Conservation (phyloP, 495 filamentous ascomycete genomes). For the Neurospora sp. region DNA sequence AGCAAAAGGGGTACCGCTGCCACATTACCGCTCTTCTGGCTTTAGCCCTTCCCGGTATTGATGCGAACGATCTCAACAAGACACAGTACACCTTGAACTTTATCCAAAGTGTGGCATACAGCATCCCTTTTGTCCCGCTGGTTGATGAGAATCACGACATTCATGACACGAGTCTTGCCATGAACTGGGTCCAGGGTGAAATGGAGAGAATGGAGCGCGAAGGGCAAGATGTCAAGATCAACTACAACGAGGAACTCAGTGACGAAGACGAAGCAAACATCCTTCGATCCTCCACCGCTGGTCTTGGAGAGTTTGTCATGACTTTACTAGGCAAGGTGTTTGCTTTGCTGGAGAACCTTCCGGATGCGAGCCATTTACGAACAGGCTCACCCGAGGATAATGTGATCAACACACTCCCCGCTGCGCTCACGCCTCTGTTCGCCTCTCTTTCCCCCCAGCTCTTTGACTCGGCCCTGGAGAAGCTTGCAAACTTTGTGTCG, state of each 20-base stretch:
- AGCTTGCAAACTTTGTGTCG: conserved; percentile 85
- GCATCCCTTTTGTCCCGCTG: conserved; percentile 81
- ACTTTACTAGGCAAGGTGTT: conserved; percentile 90
- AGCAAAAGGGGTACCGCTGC: conserved; percentile 85
- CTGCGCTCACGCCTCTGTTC: conserved; percentile 83
- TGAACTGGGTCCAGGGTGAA: conserved; percentile 88
- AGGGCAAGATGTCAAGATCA: conserved; percentile 70
- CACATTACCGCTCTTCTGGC: conserved; percentile 89
- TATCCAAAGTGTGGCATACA: conserved; percentile 90
- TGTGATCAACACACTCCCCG: conserved; percentile 90
- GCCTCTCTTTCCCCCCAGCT: conserved; percentile 86
- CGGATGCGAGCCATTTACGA: conserved; percentile 75
- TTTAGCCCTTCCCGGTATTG: conserved; percentile 86
- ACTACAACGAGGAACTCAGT: conserved; percentile 72
- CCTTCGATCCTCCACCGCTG: conserved; percentile 89
- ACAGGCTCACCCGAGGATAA: conserved; percentile 93
- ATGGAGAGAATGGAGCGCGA: conserved; percentile 89
- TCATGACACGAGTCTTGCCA: conserved; percentile 67
- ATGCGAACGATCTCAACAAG: conserved; percentile 96
- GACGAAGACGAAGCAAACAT: conserved; percentile 86
- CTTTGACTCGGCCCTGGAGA: conserved; percentile 83
- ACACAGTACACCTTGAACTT: conserved; percentile 89
- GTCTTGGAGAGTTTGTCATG: conserved; percentile 82
- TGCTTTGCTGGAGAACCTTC: conserved; percentile 87
- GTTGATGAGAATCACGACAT: conserved; percentile 58